Conservation (phyloP, 2,329 filamentous ascomycete genomes). For the Geoglossum cookeanum region DNA sequence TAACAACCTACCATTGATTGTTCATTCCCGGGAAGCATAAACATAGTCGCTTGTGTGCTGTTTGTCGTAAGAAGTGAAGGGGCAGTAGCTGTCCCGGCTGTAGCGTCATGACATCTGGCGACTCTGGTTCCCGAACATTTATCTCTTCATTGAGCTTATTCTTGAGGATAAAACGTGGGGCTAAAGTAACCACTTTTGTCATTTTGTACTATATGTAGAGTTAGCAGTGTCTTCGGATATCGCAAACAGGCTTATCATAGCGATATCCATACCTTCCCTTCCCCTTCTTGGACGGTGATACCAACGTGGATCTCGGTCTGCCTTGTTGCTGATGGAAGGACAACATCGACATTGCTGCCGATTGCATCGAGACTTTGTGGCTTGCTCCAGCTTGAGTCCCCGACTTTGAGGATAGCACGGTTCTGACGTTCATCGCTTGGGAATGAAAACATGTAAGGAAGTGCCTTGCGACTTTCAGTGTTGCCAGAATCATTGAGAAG, state of each 20-base stretch:
- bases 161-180: conserved; percentile 82
- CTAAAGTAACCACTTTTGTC: conserved; percentile 84
- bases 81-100: conserved; percentile 65
- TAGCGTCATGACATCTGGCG: conserved; percentile 64
- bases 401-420: conserved; percentile 69
- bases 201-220: conserved; percentile 49
- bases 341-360: conserved; percentile 75
- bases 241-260: neutral
- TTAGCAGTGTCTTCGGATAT: neutral
- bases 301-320: conserved; percentile 77
- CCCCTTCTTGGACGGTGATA: conserved; percentile 71
- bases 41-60: conserved; percentile 69
- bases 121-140: conserved; percentile 78
- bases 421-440: conserved; percentile 78
- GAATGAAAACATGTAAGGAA: conserved; percentile 94
- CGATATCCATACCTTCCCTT: conserved; percentile 43
- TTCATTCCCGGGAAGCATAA: conserved; percentile 86
- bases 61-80: conserved; percentile 74
- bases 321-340: conserved; percentile 52
- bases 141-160: conserved; percentile 83
- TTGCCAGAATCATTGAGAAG: conserved; percentile 34
- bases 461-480: conserved; percentile 46
- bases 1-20: conserved; percentile 52
- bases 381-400: conserved; percentile 88
- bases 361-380: conserved; percentile 96